Conservation (phyloP, 1,284 basidiomycete genomes). For the Boletus albobrunnescens region DNA sequence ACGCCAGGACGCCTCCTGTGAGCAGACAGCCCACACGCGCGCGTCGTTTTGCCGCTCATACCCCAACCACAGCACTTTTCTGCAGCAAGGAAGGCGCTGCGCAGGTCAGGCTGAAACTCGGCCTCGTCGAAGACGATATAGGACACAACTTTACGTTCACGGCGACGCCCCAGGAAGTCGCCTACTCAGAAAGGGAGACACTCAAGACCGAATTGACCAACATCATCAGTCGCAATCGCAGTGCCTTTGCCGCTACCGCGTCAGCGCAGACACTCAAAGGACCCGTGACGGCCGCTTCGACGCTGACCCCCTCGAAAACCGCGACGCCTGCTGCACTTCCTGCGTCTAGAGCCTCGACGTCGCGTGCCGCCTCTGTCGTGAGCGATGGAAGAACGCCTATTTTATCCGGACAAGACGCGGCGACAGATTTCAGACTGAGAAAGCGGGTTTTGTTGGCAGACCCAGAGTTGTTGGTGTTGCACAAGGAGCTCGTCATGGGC, state of each 20-base stretch:
- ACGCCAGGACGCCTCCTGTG: constrained; percentile 58
- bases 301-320: constrained; percentile 28
- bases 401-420: constrained; percentile 54
- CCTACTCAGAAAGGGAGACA: constrained; percentile 65
- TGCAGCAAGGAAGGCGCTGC: constrained; percentile 77
- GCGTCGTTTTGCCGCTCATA: neutral
- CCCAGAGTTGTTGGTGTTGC: constrained; percentile 72
- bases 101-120: constrained; percentile 72
- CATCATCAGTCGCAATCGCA: constrained; percentile 69
- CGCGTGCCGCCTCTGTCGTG: constrained; percentile 57
- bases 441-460: constrained; percentile 77
- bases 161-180: constrained; percentile 50
- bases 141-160: constrained; percentile 81
- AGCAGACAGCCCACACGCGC: constrained; percentile 36
- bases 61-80: constrained; percentile 59
- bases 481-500: constrained; percentile 81
- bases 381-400: constrained; percentile 56
- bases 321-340: constrained; percentile 26
- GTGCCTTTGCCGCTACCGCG: constrained; percentile 20
- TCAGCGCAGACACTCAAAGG: constrained; percentile 32
- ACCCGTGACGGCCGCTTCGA: constrained; percentile 21
- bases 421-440: constrained; percentile 65
- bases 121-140: constrained; percentile 56
- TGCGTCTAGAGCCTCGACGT: constrained; percentile 41
- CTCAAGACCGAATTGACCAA: constrained; percentile 75